phyloP scores from a whole-genome alignment of 495 filamentous ascomycete species.

The Collariella sp. region DNA sequence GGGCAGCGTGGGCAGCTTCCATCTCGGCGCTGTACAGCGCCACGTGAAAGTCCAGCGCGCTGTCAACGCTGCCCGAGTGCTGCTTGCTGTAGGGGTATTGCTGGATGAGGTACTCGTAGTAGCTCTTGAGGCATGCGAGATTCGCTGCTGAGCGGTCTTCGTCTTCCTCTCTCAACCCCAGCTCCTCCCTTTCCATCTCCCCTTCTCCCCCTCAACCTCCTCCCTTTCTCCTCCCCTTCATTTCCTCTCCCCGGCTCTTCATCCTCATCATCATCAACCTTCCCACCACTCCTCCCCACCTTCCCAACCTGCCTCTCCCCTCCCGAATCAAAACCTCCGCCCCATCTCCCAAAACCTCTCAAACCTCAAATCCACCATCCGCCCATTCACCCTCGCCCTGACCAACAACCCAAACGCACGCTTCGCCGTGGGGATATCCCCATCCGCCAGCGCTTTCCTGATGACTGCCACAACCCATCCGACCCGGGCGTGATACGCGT shows the following conservation, averaged over 20 bases:
- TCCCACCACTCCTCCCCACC: background rate
- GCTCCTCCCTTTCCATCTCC: constrained; percentile 13
- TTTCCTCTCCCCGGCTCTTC: background rate
- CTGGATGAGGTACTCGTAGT: constrained; percentile 32
- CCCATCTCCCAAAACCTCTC: constrained; percentile 34
- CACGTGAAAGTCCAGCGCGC: constrained; percentile 35
- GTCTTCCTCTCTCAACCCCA: background rate
- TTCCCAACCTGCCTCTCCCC: constrained; percentile 21
- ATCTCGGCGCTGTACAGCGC: constrained; percentile 36
- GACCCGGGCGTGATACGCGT: constrained; percentile 19
- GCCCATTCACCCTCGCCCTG: constrained; percentile 21
- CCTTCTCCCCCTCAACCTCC: background rate
- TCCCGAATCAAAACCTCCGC: constrained; percentile 36
- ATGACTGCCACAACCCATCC: constrained; percentile 27
- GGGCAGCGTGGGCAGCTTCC: constrained; percentile 28
- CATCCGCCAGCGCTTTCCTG: constrained; percentile 31
- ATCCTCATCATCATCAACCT: background rate
- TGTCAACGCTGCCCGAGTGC: constrained; percentile 16
- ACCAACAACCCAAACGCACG: constrained; percentile 33
- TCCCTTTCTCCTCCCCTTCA: background rate
- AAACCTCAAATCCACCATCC: constrained; percentile 30
- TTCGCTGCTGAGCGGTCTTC: constrained; percentile 11
- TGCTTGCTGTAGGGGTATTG: constrained; percentile 31
- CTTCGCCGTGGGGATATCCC: constrained; percentile 31
- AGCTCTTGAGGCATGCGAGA: constrained; percentile 21